Conservation (phyloP, 2,329 filamentous ascomycete species). For the Penicillium sp. region DNA sequence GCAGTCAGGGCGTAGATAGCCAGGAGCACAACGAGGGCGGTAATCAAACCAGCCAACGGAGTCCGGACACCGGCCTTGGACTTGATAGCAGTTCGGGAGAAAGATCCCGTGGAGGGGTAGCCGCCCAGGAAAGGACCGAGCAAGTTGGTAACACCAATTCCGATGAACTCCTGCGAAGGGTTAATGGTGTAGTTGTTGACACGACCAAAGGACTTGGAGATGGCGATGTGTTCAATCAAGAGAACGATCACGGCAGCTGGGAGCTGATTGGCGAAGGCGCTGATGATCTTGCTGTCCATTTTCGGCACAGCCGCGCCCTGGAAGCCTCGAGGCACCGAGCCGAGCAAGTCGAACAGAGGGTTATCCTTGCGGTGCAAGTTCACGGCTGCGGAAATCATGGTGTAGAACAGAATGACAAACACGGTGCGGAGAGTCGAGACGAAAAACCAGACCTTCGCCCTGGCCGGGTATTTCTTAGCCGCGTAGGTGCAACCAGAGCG, state of each 20-base stretch:
- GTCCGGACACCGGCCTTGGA: constrained; percentile 94
- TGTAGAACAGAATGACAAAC: constrained; percentile 90
- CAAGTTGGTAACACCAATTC: constrained; percentile 87
- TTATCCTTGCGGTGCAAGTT: constrained; percentile 67
- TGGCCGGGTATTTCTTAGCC: constrained; percentile 68
- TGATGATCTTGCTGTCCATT: constrained; percentile 66
- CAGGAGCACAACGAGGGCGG: constrained; percentile 78
- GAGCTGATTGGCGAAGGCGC: constrained; percentile 68
- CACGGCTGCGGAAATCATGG: constrained; percentile 81
- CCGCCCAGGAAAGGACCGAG: constrained; percentile 88
- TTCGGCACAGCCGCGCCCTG: constrained; percentile 72
- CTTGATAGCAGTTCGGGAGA: constrained; percentile 94
- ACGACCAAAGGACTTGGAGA: constrained; percentile 93
- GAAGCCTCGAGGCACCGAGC: constrained; percentile 81
- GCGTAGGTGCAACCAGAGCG: constrained; percentile 64
- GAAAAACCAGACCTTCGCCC: constrained; percentile 82
- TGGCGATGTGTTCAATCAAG: constrained; percentile 94
- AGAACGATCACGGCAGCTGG: constrained; percentile 91
- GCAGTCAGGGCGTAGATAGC: constrained; percentile 86
- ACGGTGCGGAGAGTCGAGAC: constrained; percentile 84
- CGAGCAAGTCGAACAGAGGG: constrained; percentile 72
- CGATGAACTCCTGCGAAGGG: constrained; percentile 92
- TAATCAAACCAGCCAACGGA: constrained; percentile 86
- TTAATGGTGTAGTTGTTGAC: constrained; percentile 96
- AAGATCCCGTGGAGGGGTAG: constrained; percentile 92